Percentiles rank a stretch among this genome's conserved stretches.
phyloP scores from a whole-genome alignment of 164 flowering plant genomes.

The Vitis labrusca region DNA sequence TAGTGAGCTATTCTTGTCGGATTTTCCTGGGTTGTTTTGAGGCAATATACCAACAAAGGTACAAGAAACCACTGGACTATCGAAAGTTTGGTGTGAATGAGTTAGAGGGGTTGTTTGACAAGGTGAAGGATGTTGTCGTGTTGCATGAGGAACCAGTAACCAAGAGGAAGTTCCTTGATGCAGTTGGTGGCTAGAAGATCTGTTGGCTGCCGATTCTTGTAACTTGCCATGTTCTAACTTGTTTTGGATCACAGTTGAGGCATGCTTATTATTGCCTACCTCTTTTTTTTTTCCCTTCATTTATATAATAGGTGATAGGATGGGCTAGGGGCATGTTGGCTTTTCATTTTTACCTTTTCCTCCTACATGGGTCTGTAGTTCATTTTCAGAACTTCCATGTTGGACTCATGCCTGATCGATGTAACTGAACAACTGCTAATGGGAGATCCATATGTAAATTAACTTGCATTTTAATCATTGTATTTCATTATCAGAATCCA shows the following conservation, averaged over 20 bases:
- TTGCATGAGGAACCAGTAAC: conserved; percentile 63
- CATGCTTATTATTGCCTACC: background rate
- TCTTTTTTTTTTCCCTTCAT: background rate
- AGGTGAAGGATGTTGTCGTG: conserved; percentile 61
- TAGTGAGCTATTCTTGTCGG: conserved; percentile 80
- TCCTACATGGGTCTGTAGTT: background rate
- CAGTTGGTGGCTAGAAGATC: conserved; percentile 40
- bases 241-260: background rate
- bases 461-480: no score
- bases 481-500: no score
- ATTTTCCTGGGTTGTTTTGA: conserved; percentile 64
- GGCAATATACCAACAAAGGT: conserved; percentile 74
- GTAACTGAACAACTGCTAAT: background rate
- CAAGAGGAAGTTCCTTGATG: conserved; percentile 64
- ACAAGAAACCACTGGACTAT: conserved; percentile 69
- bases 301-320: background rate
- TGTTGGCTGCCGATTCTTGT: background rate
- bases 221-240: background rate
- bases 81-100: conserved; percentile 53
- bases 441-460: background rate
- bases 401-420: background rate
- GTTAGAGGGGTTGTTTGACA: conserved; percentile 73
- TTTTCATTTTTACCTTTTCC: background rate
- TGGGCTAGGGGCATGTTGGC: background rate
- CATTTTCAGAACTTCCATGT: background rate